These are phyloP conservation scores for Achlya hypogyna DNA, from an alignment of 352 stramenopile genomes.

Conservation along the genomic window DNA sequence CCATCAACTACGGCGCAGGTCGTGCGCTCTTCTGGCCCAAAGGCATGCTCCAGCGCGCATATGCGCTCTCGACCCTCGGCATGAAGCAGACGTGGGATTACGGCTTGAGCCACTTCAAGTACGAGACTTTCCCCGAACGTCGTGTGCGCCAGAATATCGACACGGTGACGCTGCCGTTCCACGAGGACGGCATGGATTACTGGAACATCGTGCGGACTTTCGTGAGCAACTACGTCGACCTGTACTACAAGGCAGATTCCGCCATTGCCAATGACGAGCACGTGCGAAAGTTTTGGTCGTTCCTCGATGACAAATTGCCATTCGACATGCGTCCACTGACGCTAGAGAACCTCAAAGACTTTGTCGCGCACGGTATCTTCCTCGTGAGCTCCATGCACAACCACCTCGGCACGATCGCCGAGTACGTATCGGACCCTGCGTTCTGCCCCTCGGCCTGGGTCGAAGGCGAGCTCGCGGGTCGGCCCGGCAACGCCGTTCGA, in stretches of 20 bases:
- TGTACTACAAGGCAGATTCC: conserved; percentile 7
- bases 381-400: conserved; percentile 17
- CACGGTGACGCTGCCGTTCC: conserved; percentile 13
- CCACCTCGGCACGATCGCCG: conserved; percentile 16
- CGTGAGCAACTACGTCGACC: conserved; percentile 16
- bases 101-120: conserved; percentile 9
- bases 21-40: conserved; percentile 18
- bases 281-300: conserved; percentile 3
- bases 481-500: conserved; percentile 14
- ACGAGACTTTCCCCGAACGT: conserved; percentile 3
- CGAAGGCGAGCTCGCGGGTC: conserved; percentile 9
- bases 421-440: conserved; percentile 17
- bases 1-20: conserved; percentile 14
- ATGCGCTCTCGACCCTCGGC: background rate
- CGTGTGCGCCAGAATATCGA: conserved; percentile 13
- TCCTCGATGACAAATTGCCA: background rate
- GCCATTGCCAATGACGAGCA: background rate
- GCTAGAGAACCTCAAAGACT: conserved; percentile 6
- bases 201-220: conserved; percentile 12
- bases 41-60: conserved; percentile 17
- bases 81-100: conserved; percentile 18
- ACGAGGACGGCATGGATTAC: conserved; percentile 19
- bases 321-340: background rate
- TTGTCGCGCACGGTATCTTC: conserved; percentile 7
- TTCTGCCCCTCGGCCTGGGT: conserved; percentile 19